These are phyloP conservation scores for Trypethelium eluteriae DNA, from an alignment of 495 filamentous ascomycete genomes.

Conservation along the genomic window DNA sequence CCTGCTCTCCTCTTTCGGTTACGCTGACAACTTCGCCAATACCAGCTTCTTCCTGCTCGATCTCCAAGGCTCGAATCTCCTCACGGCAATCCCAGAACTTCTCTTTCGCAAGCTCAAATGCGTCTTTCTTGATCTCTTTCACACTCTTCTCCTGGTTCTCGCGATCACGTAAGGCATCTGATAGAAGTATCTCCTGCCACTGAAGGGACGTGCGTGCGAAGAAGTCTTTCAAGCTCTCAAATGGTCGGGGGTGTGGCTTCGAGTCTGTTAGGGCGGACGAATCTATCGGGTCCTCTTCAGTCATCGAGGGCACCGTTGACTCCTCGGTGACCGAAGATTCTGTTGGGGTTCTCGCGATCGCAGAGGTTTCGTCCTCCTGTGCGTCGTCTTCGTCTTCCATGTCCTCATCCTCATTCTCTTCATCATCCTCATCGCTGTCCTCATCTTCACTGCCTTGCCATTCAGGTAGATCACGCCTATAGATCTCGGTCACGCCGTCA, in stretches of 20 bases:
- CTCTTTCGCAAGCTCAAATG: constrained; percentile 82
- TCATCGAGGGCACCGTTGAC: constrained; percentile 40
- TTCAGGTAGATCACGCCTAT: constrained; percentile 72
- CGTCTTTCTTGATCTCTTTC: constrained; percentile 85
- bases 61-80: constrained; percentile 85
- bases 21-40: constrained; percentile 92
- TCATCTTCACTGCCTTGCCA: constrained; percentile 59
- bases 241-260: constrained; percentile 67
- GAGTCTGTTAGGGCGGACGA: constrained; percentile 47
- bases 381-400: constrained; percentile 65
- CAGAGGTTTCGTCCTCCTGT: constrained; percentile 43
- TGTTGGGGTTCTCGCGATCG: constrained; percentile 26
- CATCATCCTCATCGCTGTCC: constrained; percentile 43
- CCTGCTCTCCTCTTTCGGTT: constrained; percentile 44
- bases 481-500: constrained; percentile 84
- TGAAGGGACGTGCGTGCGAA: constrained; percentile 77
- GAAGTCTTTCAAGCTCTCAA: constrained; percentile 87
- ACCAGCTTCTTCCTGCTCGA: constrained; percentile 91
- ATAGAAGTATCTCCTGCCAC: constrained; percentile 81
- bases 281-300: constrained; percentile 33
- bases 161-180: constrained; percentile 53
- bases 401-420: constrained; percentile 60
- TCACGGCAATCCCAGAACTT: constrained; percentile 99
- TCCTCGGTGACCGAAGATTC: constrained; percentile 30
- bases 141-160: constrained; percentile 53